These are phyloP conservation scores for Pleurostoma richardsiae DNA, from an alignment of 2,329 filamentous ascomycete species.

Conservation along the genomic window DNA sequence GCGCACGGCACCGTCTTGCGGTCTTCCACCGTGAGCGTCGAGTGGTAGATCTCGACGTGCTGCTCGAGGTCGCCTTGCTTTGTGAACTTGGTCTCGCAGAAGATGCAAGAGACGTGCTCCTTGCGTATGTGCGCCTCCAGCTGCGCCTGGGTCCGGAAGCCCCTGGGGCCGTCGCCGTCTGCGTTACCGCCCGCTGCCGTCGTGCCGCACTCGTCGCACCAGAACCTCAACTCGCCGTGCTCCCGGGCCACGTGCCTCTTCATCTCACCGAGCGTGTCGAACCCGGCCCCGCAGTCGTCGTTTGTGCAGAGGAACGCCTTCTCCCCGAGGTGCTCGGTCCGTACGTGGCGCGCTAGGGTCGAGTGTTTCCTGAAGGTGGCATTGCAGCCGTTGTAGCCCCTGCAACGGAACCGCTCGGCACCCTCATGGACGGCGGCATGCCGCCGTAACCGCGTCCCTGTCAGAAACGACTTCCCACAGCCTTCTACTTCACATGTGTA, in stretches of 20 bases:
- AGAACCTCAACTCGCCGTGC: slow-evolving; percentile 67
- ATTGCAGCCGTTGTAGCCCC: slow-evolving; percentile 63
- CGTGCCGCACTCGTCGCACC: slow-evolving; percentile 65
- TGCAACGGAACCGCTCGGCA: slow-evolving; percentile 70
- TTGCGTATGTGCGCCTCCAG: slow-evolving; percentile 69
- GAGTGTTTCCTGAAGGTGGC: slow-evolving; percentile 83
- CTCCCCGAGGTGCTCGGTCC: slow-evolving; percentile 66
- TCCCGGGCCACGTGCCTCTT: slow-evolving; percentile 65
- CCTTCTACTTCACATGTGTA: slow-evolving; percentile 66
- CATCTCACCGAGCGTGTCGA: slow-evolving; percentile 68
- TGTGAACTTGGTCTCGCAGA: slow-evolving; percentile 66
- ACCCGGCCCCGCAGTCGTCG: slow-evolving; percentile 58
- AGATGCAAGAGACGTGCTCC: slow-evolving; percentile 70
- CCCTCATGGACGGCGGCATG: slow-evolving; percentile 77
- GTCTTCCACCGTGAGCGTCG: slow-evolving; percentile 54
- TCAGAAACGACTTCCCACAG: slow-evolving; percentile 79
- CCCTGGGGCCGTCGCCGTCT: slow-evolving; percentile 31
- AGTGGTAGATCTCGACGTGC: slow-evolving; percentile 76
- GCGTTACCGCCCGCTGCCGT: slow-evolving; percentile 31
- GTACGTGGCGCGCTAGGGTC: slow-evolving; percentile 78
- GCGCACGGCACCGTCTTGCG: slow-evolving; percentile 64
- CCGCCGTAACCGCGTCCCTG: slow-evolving; percentile 68
- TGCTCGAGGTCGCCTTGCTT: slow-evolving; percentile 64
- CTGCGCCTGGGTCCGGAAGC: slow-evolving; percentile 67
- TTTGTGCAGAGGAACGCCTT: slow-evolving; percentile 68